Evolutionary conservation across 305 asterid species (phyloP), one percentile per base, ranked within the genome.

Genomic region (Solanum hybrid): DNA sequence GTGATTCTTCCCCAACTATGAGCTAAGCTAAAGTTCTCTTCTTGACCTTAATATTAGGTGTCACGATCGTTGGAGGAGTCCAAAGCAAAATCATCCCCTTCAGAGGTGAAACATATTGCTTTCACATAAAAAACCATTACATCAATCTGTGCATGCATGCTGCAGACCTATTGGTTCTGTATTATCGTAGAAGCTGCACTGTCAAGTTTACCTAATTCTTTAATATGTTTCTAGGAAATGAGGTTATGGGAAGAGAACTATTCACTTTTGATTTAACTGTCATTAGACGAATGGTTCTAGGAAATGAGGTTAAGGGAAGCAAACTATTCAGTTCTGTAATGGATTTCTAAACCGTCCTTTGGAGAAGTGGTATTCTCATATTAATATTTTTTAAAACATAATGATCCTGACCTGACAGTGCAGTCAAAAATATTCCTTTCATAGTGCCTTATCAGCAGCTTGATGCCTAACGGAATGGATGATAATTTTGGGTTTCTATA

Each of bases 61-160:
- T 89, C 95, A n/a, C 94, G 94, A 90, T 92, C 94, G 10, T 89
- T 96, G 86, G 93, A 91, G 91, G 93, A 92, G 90, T 87, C 95
- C 75, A 89, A 93, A 90, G 94, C 91, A 38, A 91, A 92, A 89
- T 89, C 92, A 61, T 76, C 94, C 37, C 88, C 91, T 85, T 89
- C 94, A 34, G 96, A 94, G 97, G 97, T 96, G 86, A 93, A 87
- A 51, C 41, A 29, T 84, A 51, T 20, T 51, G 32, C 88, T 31
- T 20, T 51, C 72, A 20, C 4, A 51, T 51, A 17, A 10, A 51
- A 61, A 61, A 83, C 2, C 3, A 83, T 84, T 84, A 17, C 88
- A 29, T 51, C 88, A 51, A 84, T 31, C 76, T 31, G 76, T 84
- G 88, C 31, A 15, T 83, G 34, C 87, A 31, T 51, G 41, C 7